Percentiles rank a stretch among this genome's conserved stretches.
Conservation (phyloP, 164 flowering plant genomes). For the Protea cynaroides region DNA sequence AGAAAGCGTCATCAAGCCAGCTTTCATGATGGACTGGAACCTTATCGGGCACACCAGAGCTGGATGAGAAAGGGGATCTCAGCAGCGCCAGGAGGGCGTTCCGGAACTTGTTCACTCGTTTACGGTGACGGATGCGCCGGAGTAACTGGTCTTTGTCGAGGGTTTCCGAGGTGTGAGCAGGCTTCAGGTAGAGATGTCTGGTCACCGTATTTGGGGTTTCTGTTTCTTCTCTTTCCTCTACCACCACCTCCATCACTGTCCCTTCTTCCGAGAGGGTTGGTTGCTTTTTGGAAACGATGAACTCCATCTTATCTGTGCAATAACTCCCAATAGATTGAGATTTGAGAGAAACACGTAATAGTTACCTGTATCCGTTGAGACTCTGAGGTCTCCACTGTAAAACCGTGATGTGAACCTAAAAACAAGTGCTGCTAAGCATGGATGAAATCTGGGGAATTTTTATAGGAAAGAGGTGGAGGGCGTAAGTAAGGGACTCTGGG, state of each 20-base stretch:
- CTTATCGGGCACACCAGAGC: neutral
- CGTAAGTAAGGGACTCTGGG: no score
- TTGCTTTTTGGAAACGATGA: conserved; percentile 21
- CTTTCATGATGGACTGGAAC: conserved; percentile 4
- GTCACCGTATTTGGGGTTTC: conserved; percentile 15
- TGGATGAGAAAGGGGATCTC: conserved; percentile 3
- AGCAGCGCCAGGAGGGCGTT: conserved; percentile 18
- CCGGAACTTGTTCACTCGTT: conserved; percentile 30
- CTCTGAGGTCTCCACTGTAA: no score
- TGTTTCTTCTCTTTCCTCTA: conserved; percentile 10
- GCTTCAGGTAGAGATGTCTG: conserved; percentile 39
- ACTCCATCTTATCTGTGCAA: conserved; percentile 26
- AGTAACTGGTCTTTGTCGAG: conserved; percentile 56
- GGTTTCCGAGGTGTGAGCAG: conserved; percentile 14
- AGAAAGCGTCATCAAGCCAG: conserved; percentile 41
- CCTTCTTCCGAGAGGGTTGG: conserved; percentile 15
- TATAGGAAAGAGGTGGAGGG: no score
- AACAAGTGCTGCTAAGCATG: no score
- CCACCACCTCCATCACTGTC: conserved; percentile 2
- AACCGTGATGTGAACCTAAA: no score
- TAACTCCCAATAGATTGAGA: neutral
- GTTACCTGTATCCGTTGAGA: no score
- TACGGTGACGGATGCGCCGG: conserved; percentile 53
- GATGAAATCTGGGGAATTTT: no score
- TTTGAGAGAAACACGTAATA: neutral